phyloP scores from a whole-genome alignment of 177 flowering plant species.

The Vitis hybrid region DNA sequence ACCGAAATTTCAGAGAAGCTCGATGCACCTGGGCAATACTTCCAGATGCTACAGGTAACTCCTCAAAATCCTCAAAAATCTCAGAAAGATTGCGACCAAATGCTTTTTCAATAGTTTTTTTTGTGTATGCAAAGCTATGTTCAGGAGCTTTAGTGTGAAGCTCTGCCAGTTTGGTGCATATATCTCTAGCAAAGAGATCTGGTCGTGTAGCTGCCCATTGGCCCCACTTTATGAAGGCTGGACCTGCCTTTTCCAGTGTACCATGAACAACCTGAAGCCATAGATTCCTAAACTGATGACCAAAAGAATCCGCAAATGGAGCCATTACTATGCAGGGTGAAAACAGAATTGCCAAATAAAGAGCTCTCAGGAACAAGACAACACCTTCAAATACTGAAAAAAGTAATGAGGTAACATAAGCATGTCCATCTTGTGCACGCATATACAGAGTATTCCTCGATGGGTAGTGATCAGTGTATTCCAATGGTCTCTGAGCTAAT shows the following conservation, averaged over 20 bases:
- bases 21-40: slow-evolving; percentile 62
- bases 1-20: slow-evolving; percentile 39
- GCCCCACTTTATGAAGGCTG: slow-evolving; percentile 63
- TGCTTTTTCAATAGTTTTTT: slow-evolving; percentile 48
- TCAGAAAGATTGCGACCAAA: slow-evolving; percentile 53
- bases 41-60: slow-evolving; percentile 54
- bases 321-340: slow-evolving; percentile 47
- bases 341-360: slow-evolving; percentile 38
- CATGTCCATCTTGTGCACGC: slow-evolving; percentile 49
- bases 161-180: slow-evolving; percentile 45
- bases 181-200: slow-evolving; percentile 50
- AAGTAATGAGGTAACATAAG: slow-evolving; percentile 24
- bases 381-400: slow-evolving; percentile 30
- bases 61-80: slow-evolving; percentile 49
- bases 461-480: slow-evolving; percentile 19
- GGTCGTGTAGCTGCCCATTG: slow-evolving; percentile 66
- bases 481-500: slow-evolving; percentile 30
- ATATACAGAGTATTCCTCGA: slow-evolving; percentile 31
- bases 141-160: slow-evolving; percentile 54
- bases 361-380: slow-evolving; percentile 36
- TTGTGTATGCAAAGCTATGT: slow-evolving; percentile 51
- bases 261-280: slow-evolving; percentile 50
- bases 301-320: slow-evolving; percentile 39
- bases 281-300: slow-evolving; percentile 26
- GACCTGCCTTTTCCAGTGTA: slow-evolving; percentile 50